These are phyloP conservation scores for Syncephalastrum monosporum DNA, from an alignment of 371 early-diverging fungal genomes.

Conservation along the genomic window DNA sequence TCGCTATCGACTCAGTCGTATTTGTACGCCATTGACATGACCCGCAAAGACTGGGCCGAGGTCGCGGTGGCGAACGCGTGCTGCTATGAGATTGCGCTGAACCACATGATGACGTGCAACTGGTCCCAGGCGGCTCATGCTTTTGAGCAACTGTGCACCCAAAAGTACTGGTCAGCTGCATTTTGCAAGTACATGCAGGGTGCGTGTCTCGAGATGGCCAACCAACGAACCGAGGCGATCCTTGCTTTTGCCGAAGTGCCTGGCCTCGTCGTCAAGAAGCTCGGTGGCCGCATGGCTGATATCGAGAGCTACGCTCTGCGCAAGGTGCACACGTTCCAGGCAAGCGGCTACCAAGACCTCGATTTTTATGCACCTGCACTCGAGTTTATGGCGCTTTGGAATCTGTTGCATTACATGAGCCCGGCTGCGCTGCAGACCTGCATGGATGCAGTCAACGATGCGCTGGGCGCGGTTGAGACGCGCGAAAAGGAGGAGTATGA, in stretches of 20 bases:
- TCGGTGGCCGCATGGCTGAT: conserved; percentile 53
- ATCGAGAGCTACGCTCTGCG: conserved; percentile 57
- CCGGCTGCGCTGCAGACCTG: conserved; percentile 27
- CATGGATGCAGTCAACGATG: conserved; percentile 27
- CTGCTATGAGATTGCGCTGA: conserved; percentile 58
- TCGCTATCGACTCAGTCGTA: conserved; percentile 56
- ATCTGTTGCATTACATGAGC: conserved; percentile 48
- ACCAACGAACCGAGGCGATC: conserved; percentile 50
- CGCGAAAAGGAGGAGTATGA: conserved; percentile 38
- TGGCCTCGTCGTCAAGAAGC: conserved; percentile 44
- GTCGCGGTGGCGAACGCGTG: conserved; percentile 50
- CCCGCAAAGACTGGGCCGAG: conserved; percentile 43
- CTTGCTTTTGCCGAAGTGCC: conserved; percentile 50
- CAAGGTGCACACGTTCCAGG: conserved; percentile 53
- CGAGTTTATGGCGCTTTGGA: conserved; percentile 62
- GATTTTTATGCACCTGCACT: conserved; percentile 49
- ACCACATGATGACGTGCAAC: conserved; percentile 52
- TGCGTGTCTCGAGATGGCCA: conserved; percentile 52
- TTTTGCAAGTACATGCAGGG: conserved; percentile 61
- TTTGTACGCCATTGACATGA: conserved; percentile 40
- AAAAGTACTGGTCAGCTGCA: conserved; percentile 59
- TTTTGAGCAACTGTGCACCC: conserved; percentile 49
- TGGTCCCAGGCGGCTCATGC: conserved; percentile 50
- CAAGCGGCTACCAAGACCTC: conserved; percentile 49
- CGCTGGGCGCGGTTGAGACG: conserved; percentile 28